Base-by-base conservation (phyloP, 306 rosid species). In the Alnus glutinosa region DNA sequence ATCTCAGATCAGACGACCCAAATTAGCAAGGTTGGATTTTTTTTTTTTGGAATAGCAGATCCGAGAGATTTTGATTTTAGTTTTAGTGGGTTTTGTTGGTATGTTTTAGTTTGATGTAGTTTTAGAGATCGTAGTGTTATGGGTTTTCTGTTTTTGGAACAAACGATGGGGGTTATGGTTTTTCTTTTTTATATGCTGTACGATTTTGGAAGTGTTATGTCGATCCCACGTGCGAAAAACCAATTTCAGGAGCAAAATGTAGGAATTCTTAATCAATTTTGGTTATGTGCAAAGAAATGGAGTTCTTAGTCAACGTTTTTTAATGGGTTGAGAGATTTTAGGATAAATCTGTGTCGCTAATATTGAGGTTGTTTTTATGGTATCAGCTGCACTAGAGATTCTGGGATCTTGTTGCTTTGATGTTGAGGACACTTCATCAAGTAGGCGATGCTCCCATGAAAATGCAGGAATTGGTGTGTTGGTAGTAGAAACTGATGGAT, bases 401-500 rank as follows among this genome's bases (percentile, higher is more conserved):
- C 55, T 37, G 46, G 76, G 62, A 59, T 39, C 63, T 44, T 75
- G 61, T 50, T 46, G 68, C 42, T 16, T 23, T 77, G 73, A 51
- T 51, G 51, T 23, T n/a, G 55, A 76, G 72, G 61, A 75, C 71
- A 64, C 69, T 44, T 48, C 52, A 23, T 39, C 5, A 55, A 55
- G 81, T 4, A 15, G 46, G 74, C 67, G 48, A 37, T 83, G 81
- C 59, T 77, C 69, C 72, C 36, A 23, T 61, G 58, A 57, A 39
- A 68, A 3, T 75, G 77, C 75, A 69, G 62, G 50, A 84, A 62
- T 36, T 16, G 36, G 7, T 2, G 32, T 70, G 51, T 55, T 70
- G 47, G 47, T 55, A 50, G 4, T 57, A 55, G 62, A 64, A 42
- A 71, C 81, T 15, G 55, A 74, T 81, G 84, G 84, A 58, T 68